Conservation (phyloP, 176 grass and related monocot genomes). For the Carex scoparia region DNA sequence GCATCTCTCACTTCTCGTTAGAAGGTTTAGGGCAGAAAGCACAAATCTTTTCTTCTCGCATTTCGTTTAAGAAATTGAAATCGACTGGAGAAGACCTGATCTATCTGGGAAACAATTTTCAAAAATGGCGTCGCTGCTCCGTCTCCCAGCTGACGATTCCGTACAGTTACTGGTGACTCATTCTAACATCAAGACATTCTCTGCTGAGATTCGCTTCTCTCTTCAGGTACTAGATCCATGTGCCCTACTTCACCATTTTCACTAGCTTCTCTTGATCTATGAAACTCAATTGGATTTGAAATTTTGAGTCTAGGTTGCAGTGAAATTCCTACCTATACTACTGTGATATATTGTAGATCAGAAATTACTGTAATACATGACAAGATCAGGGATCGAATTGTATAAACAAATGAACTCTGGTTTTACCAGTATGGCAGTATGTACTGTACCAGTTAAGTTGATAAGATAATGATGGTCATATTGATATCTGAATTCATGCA, state of each 20-base stretch:
- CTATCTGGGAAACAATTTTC: no score
- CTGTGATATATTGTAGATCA: not conserved
- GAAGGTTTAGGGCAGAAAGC: no score
- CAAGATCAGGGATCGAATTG: not conserved
- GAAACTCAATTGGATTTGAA: not conserved
- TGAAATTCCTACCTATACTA: not conserved
- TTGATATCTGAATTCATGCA: not conserved
- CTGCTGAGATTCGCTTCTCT: conserved; percentile 70
- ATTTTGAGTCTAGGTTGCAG: not conserved
- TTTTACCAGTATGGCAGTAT: not conserved
- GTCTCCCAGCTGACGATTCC: conserved; percentile 64
- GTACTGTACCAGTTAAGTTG: not conserved
- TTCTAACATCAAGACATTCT: conserved; percentile 80
- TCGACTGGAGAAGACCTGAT: no score
- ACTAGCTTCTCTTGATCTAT: not conserved
- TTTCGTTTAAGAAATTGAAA: no score
- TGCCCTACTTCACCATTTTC: not conserved
- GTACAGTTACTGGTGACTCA: conserved; percentile 67
- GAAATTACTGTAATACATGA: not conserved
- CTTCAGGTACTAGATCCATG: conserved; percentile 28
- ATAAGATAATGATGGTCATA: not conserved
- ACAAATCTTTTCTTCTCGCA: no score
- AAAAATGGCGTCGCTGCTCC: conserved; percentile 41
- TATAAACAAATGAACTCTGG: not conserved
- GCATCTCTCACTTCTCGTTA: no score